phyloP scores from a whole-genome alignment of 2,329 filamentous ascomycete species.

The Akanthomyces lecanii region DNA sequence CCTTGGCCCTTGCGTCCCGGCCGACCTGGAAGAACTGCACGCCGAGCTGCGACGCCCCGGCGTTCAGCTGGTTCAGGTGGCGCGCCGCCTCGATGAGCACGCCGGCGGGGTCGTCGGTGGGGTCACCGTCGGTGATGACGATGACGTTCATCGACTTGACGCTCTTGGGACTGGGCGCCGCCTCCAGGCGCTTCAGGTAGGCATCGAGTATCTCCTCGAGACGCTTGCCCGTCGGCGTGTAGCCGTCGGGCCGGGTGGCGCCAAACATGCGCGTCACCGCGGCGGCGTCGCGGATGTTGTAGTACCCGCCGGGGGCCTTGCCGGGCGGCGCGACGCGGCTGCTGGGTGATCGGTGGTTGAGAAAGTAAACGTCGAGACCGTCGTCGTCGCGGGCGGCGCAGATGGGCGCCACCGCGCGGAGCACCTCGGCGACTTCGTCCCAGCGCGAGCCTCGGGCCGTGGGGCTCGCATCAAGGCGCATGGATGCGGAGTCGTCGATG shows the following conservation, averaged over 20 bases:
- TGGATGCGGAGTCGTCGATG: slow-evolving; percentile 88
- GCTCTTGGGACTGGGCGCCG: slow-evolving; percentile 36
- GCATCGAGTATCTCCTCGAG: slow-evolving; percentile 68
- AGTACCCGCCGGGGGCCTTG: slow-evolving; percentile 52
- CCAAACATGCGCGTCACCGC: slow-evolving; percentile 67
- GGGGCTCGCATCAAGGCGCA: slow-evolving; percentile 51
- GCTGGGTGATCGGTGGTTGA: slow-evolving; percentile 58
- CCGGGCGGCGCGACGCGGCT: slow-evolving; percentile 21
- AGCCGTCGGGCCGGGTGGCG: slow-evolving; percentile 57
- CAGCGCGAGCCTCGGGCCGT: slow-evolving; percentile 47
- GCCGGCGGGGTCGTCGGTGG: slow-evolving; percentile 73
- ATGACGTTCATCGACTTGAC: slow-evolving; percentile 86
- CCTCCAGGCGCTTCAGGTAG: slow-evolving; percentile 52
- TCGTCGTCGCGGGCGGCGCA: slow-evolving; percentile 76
- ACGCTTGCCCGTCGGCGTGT: slow-evolving; percentile 71
- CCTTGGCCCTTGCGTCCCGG: slow-evolving; percentile 59
- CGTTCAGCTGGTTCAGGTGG: slow-evolving; percentile 65
- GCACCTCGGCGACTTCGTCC: slow-evolving; percentile 66
- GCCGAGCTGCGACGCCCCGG: slow-evolving; percentile 77
- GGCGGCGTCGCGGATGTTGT: slow-evolving; percentile 54
- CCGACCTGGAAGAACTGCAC: slow-evolving; percentile 97
- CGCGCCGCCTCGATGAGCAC: slow-evolving; percentile 64
- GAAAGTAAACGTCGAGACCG: slow-evolving; percentile 87
- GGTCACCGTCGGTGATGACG: slow-evolving; percentile 82
- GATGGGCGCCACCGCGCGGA: slow-evolving; percentile 73